Conservation (phyloP, 2,329 filamentous ascomycete genomes). For the Scedosporium dehoogii region DNA sequence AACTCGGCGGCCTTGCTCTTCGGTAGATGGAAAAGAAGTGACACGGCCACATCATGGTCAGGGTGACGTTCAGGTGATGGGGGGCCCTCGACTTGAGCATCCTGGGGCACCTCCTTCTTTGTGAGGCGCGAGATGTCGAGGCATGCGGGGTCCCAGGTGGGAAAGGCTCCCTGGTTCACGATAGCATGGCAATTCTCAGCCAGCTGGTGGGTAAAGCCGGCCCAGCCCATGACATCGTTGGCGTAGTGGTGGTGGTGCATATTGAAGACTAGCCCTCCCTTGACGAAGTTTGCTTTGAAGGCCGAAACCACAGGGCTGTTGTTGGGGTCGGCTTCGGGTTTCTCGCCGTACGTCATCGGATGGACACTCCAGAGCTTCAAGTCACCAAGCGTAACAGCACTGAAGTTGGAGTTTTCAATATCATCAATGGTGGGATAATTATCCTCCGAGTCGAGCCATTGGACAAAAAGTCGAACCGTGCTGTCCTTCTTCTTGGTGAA, state of each 20-base stretch:
- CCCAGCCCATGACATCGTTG: slow-evolving; percentile 32
- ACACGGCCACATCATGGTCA: slow-evolving; percentile 14
- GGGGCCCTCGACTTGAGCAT: slow-evolving; percentile 21
- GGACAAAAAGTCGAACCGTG: slow-evolving; percentile 24
- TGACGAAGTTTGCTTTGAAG: slow-evolving; percentile 31
- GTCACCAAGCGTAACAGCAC: slow-evolving; percentile 20
- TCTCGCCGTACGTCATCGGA: slow-evolving; percentile 28
- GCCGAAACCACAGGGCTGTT: slow-evolving; percentile 22
- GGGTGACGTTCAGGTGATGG: slow-evolving; percentile 18
- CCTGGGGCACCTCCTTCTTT: slow-evolving; percentile 16
- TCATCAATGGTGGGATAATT: slow-evolving; percentile 26
- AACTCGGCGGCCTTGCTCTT: slow-evolving; percentile 30
- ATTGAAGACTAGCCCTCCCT: slow-evolving; percentile 28
- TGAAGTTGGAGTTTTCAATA: slow-evolving; percentile 25
- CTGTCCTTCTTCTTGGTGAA: slow-evolving; percentile 24
- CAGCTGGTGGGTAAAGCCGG: slow-evolving; percentile 25
- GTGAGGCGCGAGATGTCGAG: slow-evolving; percentile 25
- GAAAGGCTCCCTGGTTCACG: slow-evolving; percentile 18
- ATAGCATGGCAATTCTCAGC: slow-evolving; percentile 31
- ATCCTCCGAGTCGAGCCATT: slow-evolving; percentile 25
- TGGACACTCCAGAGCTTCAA: slow-evolving; percentile 22
- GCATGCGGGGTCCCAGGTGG: slow-evolving; percentile 23
- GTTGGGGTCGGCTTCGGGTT: slow-evolving; percentile 25
- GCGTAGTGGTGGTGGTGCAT: slow-evolving; percentile 32
- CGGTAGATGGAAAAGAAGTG: slow-evolving; percentile 31